Base-by-base conservation (phyloP, 2,329 filamentous ascomycete species). In the Fusarium papillatum region DNA sequence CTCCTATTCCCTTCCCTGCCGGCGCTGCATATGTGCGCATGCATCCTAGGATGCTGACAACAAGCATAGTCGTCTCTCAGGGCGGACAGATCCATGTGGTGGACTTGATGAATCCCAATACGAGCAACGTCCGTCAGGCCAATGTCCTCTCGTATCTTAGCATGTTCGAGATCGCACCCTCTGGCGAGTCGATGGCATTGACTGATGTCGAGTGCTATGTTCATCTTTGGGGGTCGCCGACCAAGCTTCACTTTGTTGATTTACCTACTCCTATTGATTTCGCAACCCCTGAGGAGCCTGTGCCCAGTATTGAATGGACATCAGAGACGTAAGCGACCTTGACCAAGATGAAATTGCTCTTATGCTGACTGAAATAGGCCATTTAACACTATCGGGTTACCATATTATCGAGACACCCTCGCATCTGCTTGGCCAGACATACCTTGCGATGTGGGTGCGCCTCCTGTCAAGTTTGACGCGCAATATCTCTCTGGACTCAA, bases 11-110 rank as follows among this genome's bases (percentile, higher is more conserved):
- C 0, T 99, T 94, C 77, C 96, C 97, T 69, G 94, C 95, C 4
- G 95, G 97, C 13, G 97, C 96, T 43, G 96, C 97, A 41, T 98
- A 95, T 86, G 96, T 98, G 50, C 93, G 97, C 70, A 97, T 99
- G 94, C 97, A 99, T 83, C 97, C 97, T 2, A 93, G 95, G 79
- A 94, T 99, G 90, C 93, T 95, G 24, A 98, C 97, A 0, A 98
- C 97, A 0, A 96, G 95, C 79, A 96, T 99, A 72, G 95, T 99
- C 62, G 93, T 96, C 34, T 98, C 96, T 4, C 95, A 97, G 80
- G 94, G 92, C 53, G 97, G 97, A 1, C 95, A 98, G 83, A 94
- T 99, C 83, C 96, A 99, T 82, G 94, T 98, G 17, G 95, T 98
- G 63, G 97, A 99, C 83, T 90, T 99, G 7, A 95, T 97, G 91